phyloP scores from a whole-genome alignment of 257 asterid species.

The Ilex aquifolium region DNA sequence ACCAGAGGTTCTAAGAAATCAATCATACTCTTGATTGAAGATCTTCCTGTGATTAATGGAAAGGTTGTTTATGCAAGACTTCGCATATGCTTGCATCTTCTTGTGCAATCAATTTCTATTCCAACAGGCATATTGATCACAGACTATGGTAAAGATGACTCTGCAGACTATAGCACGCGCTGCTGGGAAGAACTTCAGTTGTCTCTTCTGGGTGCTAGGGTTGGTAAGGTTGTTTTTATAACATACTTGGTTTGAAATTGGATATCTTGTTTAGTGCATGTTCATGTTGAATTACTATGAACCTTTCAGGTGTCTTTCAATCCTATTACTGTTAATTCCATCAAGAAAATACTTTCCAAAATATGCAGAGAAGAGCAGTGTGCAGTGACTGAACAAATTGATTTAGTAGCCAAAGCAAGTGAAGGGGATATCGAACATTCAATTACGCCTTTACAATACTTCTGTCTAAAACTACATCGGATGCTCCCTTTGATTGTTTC shows the following conservation, averaged over 20 bases:
- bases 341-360: neutral
- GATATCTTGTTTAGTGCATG: neutral
- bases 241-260: conserved; percentile 2
- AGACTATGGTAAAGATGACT: conserved; percentile 61
- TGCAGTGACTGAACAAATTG: conserved; percentile 59
- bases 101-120: conserved; percentile 63
- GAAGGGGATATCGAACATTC: conserved; percentile 94
- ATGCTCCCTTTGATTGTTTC: conserved; percentile 27
- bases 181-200: too few relatives aligned
- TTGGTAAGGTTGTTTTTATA: too few relatives aligned
- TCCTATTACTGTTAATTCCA: neutral
- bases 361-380: neutral
- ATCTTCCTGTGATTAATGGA: conserved; percentile 82
- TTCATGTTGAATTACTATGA: neutral
- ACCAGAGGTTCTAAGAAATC: conserved; percentile 36
- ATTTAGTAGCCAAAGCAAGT: conserved; percentile 68
- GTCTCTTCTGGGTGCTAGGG: too few relatives aligned
- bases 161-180: too few relatives aligned
- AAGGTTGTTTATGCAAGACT: conserved; percentile 59
- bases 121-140: conserved; percentile 83
- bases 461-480: conserved; percentile 51
- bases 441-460: conserved; percentile 77
- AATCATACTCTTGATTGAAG: conserved; percentile 76
- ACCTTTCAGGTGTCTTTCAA: neutral
- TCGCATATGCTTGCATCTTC: conserved; percentile 67